Evolutionary conservation across 1,284 basidiomycete genomes (phyloP).

Genomic region (Peniophora sp.): DNA sequence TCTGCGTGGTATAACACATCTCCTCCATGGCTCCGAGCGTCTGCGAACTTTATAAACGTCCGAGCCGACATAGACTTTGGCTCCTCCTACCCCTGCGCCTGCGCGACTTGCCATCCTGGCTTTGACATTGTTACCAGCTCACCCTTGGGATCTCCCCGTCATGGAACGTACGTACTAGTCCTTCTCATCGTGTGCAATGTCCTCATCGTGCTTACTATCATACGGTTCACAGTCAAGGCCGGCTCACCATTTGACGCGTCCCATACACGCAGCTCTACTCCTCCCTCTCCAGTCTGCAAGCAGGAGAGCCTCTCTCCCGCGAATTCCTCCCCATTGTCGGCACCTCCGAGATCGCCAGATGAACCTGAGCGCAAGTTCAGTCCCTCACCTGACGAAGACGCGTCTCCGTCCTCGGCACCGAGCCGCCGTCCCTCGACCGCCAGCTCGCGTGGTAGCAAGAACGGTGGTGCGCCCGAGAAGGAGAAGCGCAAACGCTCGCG

Average conservation of each 20-base stretch:
- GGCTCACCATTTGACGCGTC: constrained; percentile 3
- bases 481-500: constrained; percentile 72
- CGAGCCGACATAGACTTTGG: neutral
- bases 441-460: constrained; percentile 8
- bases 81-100: neutral
- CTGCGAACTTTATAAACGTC: neutral
- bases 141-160: constrained; percentile 12
- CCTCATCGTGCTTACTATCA: constrained; percentile 4
- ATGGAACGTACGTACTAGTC: constrained; percentile 10
- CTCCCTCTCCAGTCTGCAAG: constrained; percentile 2
- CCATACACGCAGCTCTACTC: constrained; percentile 2
- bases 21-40: neutral
- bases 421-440: constrained; percentile 13
- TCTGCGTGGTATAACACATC: neutral
- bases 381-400: neutral
- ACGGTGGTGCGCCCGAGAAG: constrained; percentile 18
- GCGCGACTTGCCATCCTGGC: constrained; percentile 10
- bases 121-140: constrained; percentile 8
- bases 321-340: constrained; percentile 5
- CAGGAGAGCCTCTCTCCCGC: constrained; percentile 4
- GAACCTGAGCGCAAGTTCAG: neutral
- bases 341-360: neutral
- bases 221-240: constrained; percentile 15
- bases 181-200: constrained; percentile 1
- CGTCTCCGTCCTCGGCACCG: constrained; percentile 5